A percentile compares a stretch with the other conserved stretches of the same genome.
These are phyloP conservation scores for Rhodotorula sp. DNA, from an alignment of 1,284 basidiomycete genomes.

Conservation along the genomic window DNA sequence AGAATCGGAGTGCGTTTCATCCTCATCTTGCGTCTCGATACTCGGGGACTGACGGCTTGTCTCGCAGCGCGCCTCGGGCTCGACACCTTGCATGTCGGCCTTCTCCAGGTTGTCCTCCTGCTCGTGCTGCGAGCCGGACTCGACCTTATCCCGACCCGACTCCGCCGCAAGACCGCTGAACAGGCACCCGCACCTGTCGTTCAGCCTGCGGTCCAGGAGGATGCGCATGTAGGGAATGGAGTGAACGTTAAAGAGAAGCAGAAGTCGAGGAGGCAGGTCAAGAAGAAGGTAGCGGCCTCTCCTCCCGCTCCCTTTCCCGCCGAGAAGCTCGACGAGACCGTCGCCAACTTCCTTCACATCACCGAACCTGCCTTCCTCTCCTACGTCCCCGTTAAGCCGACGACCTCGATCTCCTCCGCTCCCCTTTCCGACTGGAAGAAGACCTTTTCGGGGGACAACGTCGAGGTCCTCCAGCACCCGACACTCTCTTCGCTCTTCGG, in stretches of 20 bases:
- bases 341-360: slow-evolving; percentile 33
- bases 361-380: slow-evolving; percentile 24
- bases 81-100: slow-evolving; percentile 34
- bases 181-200: neutral
- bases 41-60: neutral
- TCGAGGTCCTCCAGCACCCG: slow-evolving; percentile 32
- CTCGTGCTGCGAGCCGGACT: slow-evolving; percentile 24
- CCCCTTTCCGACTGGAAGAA: slow-evolving; percentile 22
- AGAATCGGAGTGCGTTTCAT: slow-evolving; percentile 3
- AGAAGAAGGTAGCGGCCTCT: neutral
- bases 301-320: slow-evolving; percentile 14
- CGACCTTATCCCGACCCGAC: slow-evolving; percentile 8
- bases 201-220: neutral
- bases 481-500: slow-evolving; percentile 29
- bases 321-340: slow-evolving; percentile 28
- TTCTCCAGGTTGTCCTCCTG: slow-evolving; percentile 36
- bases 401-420: slow-evolving; percentile 15
- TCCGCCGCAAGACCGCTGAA: neutral
- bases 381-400: slow-evolving; percentile 8
- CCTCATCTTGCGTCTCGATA: neutral
- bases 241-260: neutral
- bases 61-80: slow-evolving; percentile 29
- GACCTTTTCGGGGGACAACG: slow-evolving; percentile 9
- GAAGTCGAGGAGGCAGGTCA: neutral
- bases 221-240: no score